A percentile compares a stretch with the other conserved stretches of the same genome.
phyloP scores from a whole-genome alignment of 202 grass and related monocot species.

The Setaria viridis region DNA sequence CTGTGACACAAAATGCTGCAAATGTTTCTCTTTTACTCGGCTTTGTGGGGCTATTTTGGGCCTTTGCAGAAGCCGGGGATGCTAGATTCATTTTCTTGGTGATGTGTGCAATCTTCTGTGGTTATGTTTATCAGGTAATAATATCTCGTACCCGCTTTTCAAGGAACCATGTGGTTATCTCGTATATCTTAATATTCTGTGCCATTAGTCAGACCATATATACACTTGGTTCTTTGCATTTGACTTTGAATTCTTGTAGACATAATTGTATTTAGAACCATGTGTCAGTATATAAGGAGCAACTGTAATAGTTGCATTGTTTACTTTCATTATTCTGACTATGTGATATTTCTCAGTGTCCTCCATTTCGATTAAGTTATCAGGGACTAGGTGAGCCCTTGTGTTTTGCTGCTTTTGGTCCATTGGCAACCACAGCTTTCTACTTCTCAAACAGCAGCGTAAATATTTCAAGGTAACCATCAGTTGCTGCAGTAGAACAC shows the following conservation, averaged over 20 bases:
- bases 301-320: background rate
- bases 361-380: slow-evolving; percentile 94
- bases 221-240: background rate
- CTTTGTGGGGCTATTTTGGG: slow-evolving; percentile 73
- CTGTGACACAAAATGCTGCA: slow-evolving; percentile 59
- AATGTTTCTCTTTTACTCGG: slow-evolving; percentile 74
- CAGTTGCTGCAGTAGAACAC: slow-evolving; percentile 1
- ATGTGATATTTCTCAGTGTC: slow-evolving; percentile 59
- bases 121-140: slow-evolving; percentile 95
- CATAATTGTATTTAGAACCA: background rate
- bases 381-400: slow-evolving; percentile 85
- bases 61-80: slow-evolving; percentile 72
- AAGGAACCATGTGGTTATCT: background rate
- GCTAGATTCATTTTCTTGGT: slow-evolving; percentile 75
- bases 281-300: background rate
- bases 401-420: slow-evolving; percentile 94
- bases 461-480: slow-evolving; percentile 58
- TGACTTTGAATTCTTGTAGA: background rate
- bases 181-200: background rate
- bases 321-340: background rate
- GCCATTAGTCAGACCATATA: background rate
- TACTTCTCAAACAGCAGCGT: slow-evolving; percentile 73
- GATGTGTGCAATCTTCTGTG: slow-evolving; percentile 76
- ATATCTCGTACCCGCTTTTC: background rate
- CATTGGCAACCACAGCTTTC: slow-evolving; percentile 87